Base-by-base conservation (phyloP, 2,329 filamentous ascomycete genomes). In the Lachnellula hyalina region DNA sequence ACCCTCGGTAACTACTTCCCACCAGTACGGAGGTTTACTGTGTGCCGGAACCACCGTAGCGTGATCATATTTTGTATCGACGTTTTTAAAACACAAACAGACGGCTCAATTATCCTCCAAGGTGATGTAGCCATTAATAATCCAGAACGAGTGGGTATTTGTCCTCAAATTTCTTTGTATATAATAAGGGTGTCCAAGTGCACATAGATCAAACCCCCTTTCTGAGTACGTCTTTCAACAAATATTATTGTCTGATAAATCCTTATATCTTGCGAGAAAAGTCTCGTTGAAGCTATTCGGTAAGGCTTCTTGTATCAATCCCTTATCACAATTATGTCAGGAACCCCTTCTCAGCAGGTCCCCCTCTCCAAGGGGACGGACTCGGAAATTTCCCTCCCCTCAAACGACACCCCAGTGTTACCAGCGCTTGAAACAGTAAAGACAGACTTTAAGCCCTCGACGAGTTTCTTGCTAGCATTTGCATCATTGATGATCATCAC, bases 401-500 rank as follows among this genome's bases (percentile, higher is more conserved):
- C 49, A 17, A 51, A 41, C 28, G 51, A 41, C 21, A 47, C 12
- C 15, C 54, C 21, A 32, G 49, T 12, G 32, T 21, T 60, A 15
- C 49, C 61, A 15, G 54, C 59, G 4, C 52, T 60, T 15, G 60
- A 63, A 38, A 19, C 47, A 23, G 38, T 21, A 9, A 42, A 52
- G 17, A 38, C 52, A 21, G 57, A 35, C 14, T 68, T 68, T 49
- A 62, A 64, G 47, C 64, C 66, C 2, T 54, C 52, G 6, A 52
- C 49, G 35, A 54, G 52, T 14, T 67, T 68, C 50, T 45, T 63
- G 6, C 48, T 67, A 9, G 66, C 65, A 0, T 68, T 68, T 38
- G 6, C 53, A 2, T 65, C 61, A 17, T 59, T 68, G 49, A 65
- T 58, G 52, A 72, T 81, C 46, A 73, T 87, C 51, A 78, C 78